Conservation (phyloP, 1,284 basidiomycete species). For the Omphalotus olearius region DNA sequence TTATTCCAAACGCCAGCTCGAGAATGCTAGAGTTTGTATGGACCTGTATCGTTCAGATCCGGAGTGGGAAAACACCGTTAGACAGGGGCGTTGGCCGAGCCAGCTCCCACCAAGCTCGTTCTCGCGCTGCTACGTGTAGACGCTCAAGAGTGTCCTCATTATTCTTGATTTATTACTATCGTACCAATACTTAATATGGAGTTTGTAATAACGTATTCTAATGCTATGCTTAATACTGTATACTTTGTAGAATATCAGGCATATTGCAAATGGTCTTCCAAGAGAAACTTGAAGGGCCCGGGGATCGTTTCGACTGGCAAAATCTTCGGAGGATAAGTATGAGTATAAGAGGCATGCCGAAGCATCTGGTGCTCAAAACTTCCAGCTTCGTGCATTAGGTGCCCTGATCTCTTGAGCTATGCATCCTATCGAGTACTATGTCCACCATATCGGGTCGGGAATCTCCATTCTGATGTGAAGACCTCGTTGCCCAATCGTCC, state of each 20-base stretch:
- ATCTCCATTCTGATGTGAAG: too few species aligned
- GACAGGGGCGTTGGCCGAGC: constrained; percentile 66
- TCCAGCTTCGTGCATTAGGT: too few species aligned
- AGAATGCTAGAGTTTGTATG: constrained; percentile 71
- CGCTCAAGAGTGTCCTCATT: neutral
- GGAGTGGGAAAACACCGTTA: constrained; percentile 64
- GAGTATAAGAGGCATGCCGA: too few species aligned
- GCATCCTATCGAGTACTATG: neutral
- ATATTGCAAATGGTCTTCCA: too few species aligned
- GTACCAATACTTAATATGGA: neutral
- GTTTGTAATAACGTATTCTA: neutral
- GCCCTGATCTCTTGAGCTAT: too few species aligned
- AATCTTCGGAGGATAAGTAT: too few species aligned
- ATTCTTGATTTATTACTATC: too few species aligned
- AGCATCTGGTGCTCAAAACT: too few species aligned
- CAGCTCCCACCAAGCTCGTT: constrained; percentile 72
- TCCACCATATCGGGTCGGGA: neutral
- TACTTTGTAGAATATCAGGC: neutral
- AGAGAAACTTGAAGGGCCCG: too few species aligned
- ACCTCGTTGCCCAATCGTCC: too few species aligned
- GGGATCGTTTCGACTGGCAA: too few species aligned
- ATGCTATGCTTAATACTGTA: neutral
- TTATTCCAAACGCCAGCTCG: constrained; percentile 42
- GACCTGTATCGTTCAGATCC: constrained; percentile 72
- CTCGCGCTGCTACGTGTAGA: constrained; percentile 68